These are phyloP conservation scores for Aegilops speltoides DNA, from an alignment of 176 grass and related monocot genomes.

Conservation along the genomic window DNA sequence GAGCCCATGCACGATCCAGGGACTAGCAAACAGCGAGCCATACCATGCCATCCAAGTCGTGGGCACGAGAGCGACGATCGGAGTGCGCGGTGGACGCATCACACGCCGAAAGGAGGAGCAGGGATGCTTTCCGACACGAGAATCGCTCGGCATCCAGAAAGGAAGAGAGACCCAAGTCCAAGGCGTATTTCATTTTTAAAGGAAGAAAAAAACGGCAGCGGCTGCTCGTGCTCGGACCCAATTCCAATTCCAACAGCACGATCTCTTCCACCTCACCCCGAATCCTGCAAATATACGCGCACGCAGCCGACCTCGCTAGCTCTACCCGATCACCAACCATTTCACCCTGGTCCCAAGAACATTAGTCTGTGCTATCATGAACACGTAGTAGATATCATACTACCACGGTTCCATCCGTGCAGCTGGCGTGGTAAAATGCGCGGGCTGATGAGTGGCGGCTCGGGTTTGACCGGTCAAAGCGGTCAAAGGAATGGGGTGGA, in stretches of 20 bases:
- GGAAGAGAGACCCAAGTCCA: not conserved
- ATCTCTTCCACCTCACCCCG: constrained; percentile 21
- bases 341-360: constrained; percentile 25
- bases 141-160: not conserved
- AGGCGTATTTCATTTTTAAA: not conserved
- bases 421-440: not conserved
- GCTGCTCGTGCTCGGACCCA: not conserved
- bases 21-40: not conserved
- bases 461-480: constrained; percentile 35
- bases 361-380: not conserved
- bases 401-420: not conserved
- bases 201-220: too few species aligned
- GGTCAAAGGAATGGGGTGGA: constrained; percentile 11
- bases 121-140: constrained; percentile 21
- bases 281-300: constrained; percentile 15
- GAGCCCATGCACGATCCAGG: not conserved
- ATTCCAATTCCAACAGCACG: constrained; percentile 27
- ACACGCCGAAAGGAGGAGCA: not conserved
- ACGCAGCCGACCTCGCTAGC: not conserved
- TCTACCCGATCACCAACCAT: not conserved
- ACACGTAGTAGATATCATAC: not conserved
- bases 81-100: not conserved
- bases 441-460: not conserved
- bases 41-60: not conserved
- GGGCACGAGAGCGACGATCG: not conserved